Evolutionary conservation across 306 rosid species (phyloP), one percentile per base, ranked within the genome.

Genomic region (cucumber (Cucumis sativus)): DNA sequence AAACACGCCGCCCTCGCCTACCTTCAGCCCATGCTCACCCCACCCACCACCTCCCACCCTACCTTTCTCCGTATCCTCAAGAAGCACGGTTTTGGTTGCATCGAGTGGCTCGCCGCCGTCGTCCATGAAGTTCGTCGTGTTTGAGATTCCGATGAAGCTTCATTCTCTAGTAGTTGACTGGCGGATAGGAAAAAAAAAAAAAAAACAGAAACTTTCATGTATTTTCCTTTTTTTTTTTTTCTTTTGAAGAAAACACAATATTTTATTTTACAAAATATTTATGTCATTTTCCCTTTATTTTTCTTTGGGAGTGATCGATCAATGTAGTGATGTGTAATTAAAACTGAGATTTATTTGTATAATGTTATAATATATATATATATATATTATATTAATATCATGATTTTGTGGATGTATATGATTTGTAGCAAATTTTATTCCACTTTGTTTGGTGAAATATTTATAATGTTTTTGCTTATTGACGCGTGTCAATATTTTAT

Each of bases 1-100:
- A 90, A 88, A 75, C 88, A 86, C n/a, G 97, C 97, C 10, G 96
- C 92, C 14, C 33, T 88, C 49, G 88, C 93, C 14, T 92, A 92
- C 67, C 89, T 92, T 11, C 87, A 82, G 78, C 93, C 92, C 17
- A 86, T 85, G 87, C 79, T 88, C 14, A 39, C 83, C 7, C 82
- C 83, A 18, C 54, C 63, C 14, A 65, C 74, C 45, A 58, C 80
- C 6, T 54, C 40, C 0, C 59, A 45, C 17, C 77, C 68, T 15
- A 83, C 85, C 10, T 25, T 86, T 0, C 6, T 81, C 7, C 75
- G 64, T 1, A 60, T 2, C 37, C 75, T 91, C 16, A 80, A 47
- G 77, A 78, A 79, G 1, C 65, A 75, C 23, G 74, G 77, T 10
- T 37, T 77, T n/a, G 86, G 88, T 0, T 90, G 90, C 82, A 25